Base-by-base conservation (phyloP, 1,139 yeast genomes). In the Saccharomycopsis hybrid region DNA sequence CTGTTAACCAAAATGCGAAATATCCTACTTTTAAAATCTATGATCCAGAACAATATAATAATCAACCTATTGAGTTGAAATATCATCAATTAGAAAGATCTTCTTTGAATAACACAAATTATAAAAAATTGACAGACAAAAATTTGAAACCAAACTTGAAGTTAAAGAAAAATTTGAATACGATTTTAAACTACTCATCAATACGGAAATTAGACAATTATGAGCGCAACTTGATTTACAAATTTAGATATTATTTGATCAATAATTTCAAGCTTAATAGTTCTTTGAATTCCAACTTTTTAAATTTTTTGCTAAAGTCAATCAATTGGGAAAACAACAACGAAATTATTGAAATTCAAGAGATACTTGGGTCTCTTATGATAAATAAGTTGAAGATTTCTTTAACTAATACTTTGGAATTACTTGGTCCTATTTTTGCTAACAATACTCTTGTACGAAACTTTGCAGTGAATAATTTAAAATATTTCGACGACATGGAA, bases 221-320 rank as follows among this genome's bases (percentile, higher is more conserved):
- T 60, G 97, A 92, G 58, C 89, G 86, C 69, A 89, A 89, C 57
- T 67, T 89, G 59, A 75, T 94, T 18, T 92, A 97, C 97, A 86
- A 86, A 65, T 92, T 85, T 65, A 70, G 98, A 49, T 92, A 87
- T 67, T 90, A 83, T 64, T 74, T 90, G 51, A 77, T 92, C 44
- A 80, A 85, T 55, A 85, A 84, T 60, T 79, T 50, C 42, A 50
- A 50, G 31, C 38, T 52, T 9, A 52, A 52, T 35, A 50, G 49
- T 28, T 43, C 49, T 4, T 44, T 45, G 33, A 41, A 49, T 28
- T 45, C 77, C 58, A 80, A 79, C 51, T 89, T 89, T 27, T 70
- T 88, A 51, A 87, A 95, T 28, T 92, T 92, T 64, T 82, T 92
- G 56, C 73, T 92, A 54, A 88, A 89, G 61, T 82, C 95, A 31